Percentiles rank a stretch among this genome's conserved stretches.
Evolutionary conservation across 805 yeast genomes (phyloP).

Genomic region (Ogataea pignaliae): DNA sequence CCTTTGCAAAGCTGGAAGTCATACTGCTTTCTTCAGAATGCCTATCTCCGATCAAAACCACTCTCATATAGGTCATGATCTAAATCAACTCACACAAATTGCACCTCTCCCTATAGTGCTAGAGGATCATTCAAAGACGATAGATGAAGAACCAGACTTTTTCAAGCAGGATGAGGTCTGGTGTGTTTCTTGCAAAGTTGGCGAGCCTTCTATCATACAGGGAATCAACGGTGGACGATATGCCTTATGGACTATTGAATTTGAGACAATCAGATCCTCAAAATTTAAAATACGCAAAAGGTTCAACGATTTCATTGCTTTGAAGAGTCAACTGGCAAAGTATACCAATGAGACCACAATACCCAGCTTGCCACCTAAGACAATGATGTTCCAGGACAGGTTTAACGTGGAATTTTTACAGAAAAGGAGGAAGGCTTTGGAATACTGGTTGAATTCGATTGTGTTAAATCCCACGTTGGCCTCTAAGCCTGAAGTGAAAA

Average conservation of each 20-base stretch:
- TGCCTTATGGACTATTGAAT: constrained; percentile 26
- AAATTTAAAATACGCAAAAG: constrained; percentile 50
- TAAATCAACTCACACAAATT: constrained; percentile 14
- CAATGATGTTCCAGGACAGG: constrained; percentile 23
- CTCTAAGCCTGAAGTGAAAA: constrained; percentile 34
- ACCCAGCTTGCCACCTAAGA: constrained; percentile 51
- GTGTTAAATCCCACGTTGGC: constrained; percentile 45
- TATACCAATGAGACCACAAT: constrained; percentile 37
- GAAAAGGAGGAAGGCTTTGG: constrained; percentile 50
- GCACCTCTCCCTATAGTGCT: constrained; percentile 40
- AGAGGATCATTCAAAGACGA: constrained; percentile 26
- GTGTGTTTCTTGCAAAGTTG: constrained; percentile 28
- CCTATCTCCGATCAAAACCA: constrained; percentile 8
- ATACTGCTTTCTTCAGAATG: neutral
- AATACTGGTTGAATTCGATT: constrained; percentile 53
- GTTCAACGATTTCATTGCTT: constrained; percentile 56
- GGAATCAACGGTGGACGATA: constrained; percentile 27
- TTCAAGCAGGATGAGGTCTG: constrained; percentile 14
- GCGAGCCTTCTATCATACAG: constrained; percentile 28
- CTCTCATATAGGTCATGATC: constrained; percentile 12
- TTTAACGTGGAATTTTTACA: constrained; percentile 42
- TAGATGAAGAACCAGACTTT: constrained; percentile 2
- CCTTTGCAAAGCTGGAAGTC: too few species aligned
- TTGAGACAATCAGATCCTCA: constrained; percentile 28
- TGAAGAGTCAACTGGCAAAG: constrained; percentile 37